These are phyloP conservation scores for Aurantiochytrium sp. DNA, from an alignment of 108 stramenopile genomes.

Conservation along the genomic window DNA sequence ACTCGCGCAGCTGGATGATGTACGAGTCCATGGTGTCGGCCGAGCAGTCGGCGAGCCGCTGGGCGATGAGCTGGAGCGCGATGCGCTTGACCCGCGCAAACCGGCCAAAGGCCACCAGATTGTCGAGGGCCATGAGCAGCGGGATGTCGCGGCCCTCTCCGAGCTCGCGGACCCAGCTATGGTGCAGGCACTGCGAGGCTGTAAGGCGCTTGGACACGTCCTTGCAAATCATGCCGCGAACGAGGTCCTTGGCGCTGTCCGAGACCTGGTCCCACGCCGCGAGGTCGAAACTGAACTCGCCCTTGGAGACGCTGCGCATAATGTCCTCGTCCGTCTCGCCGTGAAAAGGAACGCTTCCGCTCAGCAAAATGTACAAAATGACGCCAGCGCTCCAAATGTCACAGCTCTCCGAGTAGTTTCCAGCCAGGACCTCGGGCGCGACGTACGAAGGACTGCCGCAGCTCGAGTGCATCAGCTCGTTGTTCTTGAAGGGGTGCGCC, in stretches of 20 bases:
- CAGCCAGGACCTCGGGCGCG: conserved; percentile 93
- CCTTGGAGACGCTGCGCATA: neutral
- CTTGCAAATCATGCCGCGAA: neutral
- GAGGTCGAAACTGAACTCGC: neutral
- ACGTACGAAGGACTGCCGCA: conserved; percentile 92
- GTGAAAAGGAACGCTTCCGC: conserved; percentile 95
- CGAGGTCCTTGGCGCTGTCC: neutral
- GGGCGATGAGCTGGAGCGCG: neutral
- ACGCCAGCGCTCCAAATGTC: conserved; percentile 95
- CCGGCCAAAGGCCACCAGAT: neutral
- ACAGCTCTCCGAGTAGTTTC: conserved; percentile 88
- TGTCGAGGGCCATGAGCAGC: neutral
- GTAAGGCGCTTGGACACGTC: neutral
- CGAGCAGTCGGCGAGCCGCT: neutral
- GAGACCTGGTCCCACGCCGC: neutral
- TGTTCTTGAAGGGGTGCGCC: conserved; percentile 70
- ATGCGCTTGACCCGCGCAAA: neutral
- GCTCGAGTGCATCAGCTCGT: conserved; percentile 74
- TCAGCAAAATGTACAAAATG: conserved; percentile 88
- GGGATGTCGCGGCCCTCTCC: neutral
- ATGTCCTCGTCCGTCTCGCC: conserved; percentile 70
- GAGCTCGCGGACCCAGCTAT: neutral
- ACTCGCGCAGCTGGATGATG: neutral
- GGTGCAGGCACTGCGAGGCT: neutral
- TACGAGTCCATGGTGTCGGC: neutral